Evolutionary conservation across 441 rosid genomes (phyloP).

Genomic region (Syzygium syzygioides): DNA sequence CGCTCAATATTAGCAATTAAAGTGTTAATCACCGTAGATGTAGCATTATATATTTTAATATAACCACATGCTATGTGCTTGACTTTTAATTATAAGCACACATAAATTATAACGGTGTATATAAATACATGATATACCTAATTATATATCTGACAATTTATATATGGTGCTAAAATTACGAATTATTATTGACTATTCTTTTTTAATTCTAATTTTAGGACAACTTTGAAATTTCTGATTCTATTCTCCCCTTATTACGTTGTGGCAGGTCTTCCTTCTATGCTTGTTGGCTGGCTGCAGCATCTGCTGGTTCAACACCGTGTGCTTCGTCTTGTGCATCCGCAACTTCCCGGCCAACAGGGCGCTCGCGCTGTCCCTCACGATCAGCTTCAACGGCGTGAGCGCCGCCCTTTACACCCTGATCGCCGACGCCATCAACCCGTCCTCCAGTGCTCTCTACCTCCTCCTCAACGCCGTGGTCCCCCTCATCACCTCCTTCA

Average conservation of each 20-base stretch:
- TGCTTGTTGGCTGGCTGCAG: slow-evolving; percentile 87
- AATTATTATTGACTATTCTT: neutral
- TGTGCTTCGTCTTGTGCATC: slow-evolving; percentile 87
- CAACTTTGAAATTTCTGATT: no score
- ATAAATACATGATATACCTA: neutral
- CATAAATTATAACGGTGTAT: neutral
- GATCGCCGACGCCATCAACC: slow-evolving; percentile 55
- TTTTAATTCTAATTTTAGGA: neutral
- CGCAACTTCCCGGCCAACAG: slow-evolving; percentile 70
- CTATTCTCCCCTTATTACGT: no score
- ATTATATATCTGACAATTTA: neutral
- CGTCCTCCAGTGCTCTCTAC: slow-evolving; percentile 50
- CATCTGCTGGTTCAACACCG: slow-evolving; percentile 98
- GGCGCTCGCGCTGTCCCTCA: slow-evolving; percentile 80
- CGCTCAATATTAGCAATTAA: neutral
- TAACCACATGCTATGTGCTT: neutral
- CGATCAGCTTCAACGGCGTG: slow-evolving; percentile 90
- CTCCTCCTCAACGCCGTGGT: slow-evolving; percentile 71
- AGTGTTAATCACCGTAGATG: neutral
- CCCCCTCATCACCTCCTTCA: slow-evolving; percentile 59
- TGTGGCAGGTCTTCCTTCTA: slow-evolving; percentile 67
- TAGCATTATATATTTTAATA: neutral
- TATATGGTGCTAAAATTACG: neutral
- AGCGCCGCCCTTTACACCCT: slow-evolving; percentile 86
- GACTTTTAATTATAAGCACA: neutral